Conservation (phyloP, 148 eudicot species). For the Beta vulgaris region DNA sequence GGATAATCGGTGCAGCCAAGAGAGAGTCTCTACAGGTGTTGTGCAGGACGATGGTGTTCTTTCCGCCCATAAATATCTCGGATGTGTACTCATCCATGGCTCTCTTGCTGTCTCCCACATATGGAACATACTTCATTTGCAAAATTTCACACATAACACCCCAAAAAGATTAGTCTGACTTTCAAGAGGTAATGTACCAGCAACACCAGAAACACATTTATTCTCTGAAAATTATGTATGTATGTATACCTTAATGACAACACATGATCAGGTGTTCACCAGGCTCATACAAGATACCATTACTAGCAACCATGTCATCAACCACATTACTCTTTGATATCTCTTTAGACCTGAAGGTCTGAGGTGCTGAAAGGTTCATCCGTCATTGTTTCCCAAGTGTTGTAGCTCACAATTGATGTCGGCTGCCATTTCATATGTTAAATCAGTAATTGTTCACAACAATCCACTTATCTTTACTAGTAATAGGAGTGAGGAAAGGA, state of each 20-base stretch:
- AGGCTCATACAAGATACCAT: conserved; percentile 83
- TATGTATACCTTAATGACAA: conserved; percentile 84
- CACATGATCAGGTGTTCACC: conserved; percentile 98
- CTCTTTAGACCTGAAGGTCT: conserved; percentile 94
- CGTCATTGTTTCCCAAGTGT: conserved; percentile 99
- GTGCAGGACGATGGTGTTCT: conserved; percentile 87
- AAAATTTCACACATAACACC: background rate
- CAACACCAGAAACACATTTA: background rate
- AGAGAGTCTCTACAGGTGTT: conserved; percentile 96
- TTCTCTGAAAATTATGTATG: background rate
- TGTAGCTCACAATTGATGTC: conserved; percentile 97
- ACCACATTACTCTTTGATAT: conserved; percentile 98
- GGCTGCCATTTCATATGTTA: conserved; percentile 47
- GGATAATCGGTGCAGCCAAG: conserved; percentile 92
- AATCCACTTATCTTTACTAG: too few relatives aligned
- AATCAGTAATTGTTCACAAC: background rate
- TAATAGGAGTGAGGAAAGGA: too few relatives aligned
- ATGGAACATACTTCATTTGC: conserved; percentile 74
- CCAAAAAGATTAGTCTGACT: background rate
- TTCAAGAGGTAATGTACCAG: background rate
- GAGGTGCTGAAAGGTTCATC: conserved; percentile 99
- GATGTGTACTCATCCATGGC: conserved; percentile 99
- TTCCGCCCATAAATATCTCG: conserved; percentile 97
- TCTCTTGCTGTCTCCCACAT: conserved; percentile 96
- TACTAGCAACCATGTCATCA: conserved; percentile 98